Percentiles rank a stretch among this genome's conserved stretches.
Conservation (phyloP, 208 protist species). For the Wallacemonas rigidus region DNA sequence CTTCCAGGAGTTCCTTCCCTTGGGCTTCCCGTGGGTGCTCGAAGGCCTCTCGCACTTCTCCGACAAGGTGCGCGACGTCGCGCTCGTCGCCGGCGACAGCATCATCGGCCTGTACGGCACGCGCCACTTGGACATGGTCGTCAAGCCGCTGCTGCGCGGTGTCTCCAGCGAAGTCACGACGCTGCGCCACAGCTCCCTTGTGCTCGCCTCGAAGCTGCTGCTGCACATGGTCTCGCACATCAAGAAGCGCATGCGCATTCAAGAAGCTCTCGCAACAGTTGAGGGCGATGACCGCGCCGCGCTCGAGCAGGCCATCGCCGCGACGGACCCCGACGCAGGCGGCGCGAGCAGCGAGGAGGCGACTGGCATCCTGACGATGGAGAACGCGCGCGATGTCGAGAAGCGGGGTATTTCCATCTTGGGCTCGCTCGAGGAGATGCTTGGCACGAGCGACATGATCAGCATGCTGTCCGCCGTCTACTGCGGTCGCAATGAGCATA, state of each 20-base stretch:
- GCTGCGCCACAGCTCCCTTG: slow-evolving; percentile 88
- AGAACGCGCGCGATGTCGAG: slow-evolving; percentile 84
- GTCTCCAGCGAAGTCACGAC: slow-evolving; percentile 84
- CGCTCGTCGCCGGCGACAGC: slow-evolving; percentile 83
- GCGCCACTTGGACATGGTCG: slow-evolving; percentile 77
- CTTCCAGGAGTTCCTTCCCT: slow-evolving; percentile 81
- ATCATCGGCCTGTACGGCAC: slow-evolving; percentile 91
- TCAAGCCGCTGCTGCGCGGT: slow-evolving; percentile 79
- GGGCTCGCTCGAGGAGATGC: slow-evolving; percentile 75
- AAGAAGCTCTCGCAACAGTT: slow-evolving; percentile 38
- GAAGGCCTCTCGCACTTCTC: slow-evolving; percentile 91
- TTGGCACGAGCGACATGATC: slow-evolving; percentile 73
- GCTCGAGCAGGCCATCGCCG: slow-evolving; percentile 29
- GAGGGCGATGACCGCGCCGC: slow-evolving; percentile 31
- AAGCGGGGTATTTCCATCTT: slow-evolving; percentile 87
- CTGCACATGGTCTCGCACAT: slow-evolving; percentile 86
- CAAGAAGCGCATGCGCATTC: slow-evolving; percentile 86
- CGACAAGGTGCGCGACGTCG: slow-evolving; percentile 88
- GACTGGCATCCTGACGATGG: slow-evolving; percentile 62
- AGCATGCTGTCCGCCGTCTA: slow-evolving; percentile 82
- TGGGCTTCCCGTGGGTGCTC: slow-evolving; percentile 88
- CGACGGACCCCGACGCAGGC: slow-evolving; percentile 28
- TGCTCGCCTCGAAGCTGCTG: slow-evolving; percentile 89
- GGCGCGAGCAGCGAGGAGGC: slow-evolving; percentile 20
- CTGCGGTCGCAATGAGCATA: slow-evolving; percentile 87